phyloP scores from a whole-genome alignment of 768 basidiomycete genomes.

The Hysterangium stoloniferum region DNA sequence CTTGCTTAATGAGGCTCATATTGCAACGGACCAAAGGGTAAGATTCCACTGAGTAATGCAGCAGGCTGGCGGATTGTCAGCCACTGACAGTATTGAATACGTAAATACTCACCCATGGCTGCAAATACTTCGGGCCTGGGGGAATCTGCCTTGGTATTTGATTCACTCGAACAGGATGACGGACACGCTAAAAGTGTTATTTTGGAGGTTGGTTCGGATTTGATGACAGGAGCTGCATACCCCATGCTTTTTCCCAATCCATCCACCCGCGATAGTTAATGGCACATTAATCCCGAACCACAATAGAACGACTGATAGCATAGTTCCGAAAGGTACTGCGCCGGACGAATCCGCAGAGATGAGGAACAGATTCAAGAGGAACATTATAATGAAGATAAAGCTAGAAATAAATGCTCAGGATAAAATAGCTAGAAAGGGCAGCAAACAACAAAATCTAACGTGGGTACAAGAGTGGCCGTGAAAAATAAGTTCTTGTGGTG shows the following conservation, averaged over 20 bases:
- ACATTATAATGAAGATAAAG: conserved; percentile 75
- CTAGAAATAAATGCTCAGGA: conserved; percentile 29
- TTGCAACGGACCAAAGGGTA: conserved; percentile 70
- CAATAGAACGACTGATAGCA: conserved; percentile 72
- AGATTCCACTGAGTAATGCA: conserved; percentile 77
- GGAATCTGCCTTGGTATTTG: conserved; percentile 97
- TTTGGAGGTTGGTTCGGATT: background rate
- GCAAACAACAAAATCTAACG: conserved; percentile 38
- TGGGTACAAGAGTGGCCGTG: conserved; percentile 83
- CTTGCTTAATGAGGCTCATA: background rate
- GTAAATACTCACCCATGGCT: conserved; percentile 56
- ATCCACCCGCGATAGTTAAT: conserved; percentile 62
- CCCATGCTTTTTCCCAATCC: conserved; percentile 80
- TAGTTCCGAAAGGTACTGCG: conserved; percentile 91
- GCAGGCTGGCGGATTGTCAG: conserved; percentile 36
- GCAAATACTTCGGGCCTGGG: conserved; percentile 75
- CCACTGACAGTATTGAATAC: conserved; percentile 9
- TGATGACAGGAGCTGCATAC: conserved; percentile 34
- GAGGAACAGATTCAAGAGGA: conserved; percentile 88
- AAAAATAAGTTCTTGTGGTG: conserved; percentile 77
- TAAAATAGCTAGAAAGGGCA: background rate
- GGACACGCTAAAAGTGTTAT: conserved; percentile 41
- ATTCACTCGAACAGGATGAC: conserved; percentile 84
- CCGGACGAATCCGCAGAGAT: conserved; percentile 82
- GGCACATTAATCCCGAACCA: conserved; percentile 97